A percentile compares a stretch with the other conserved stretches of the same genome.
phyloP scores from a whole-genome alignment of 805 yeast genomes.

The Kodamaea fukazawae region DNA sequence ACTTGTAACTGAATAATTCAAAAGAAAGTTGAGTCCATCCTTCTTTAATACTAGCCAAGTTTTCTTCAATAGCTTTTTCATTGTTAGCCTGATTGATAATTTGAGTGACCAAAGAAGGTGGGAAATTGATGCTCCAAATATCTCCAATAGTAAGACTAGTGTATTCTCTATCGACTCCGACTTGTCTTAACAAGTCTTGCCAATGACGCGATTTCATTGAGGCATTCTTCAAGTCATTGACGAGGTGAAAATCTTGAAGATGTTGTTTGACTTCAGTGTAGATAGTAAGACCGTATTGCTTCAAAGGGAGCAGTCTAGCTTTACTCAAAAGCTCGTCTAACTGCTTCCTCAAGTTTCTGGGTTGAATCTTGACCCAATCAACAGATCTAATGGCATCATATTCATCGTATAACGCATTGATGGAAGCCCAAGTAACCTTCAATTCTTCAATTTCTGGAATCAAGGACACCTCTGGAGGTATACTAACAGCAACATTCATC shows the following conservation, averaged over 20 bases:
- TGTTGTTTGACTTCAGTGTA: conserved; percentile 43
- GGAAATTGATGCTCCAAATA: conserved; percentile 57
- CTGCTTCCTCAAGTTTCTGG: conserved; percentile 42
- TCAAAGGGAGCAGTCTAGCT: conserved; percentile 53
- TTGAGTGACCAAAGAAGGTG: conserved; percentile 20
- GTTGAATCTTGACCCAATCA: conserved; percentile 50
- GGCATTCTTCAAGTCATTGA: conserved; percentile 52
- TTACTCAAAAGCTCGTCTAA: conserved; percentile 50
- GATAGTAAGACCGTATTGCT: conserved; percentile 65
- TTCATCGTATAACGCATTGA: conserved; percentile 49
- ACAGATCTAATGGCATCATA: conserved; percentile 41
- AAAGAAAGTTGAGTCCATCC: conserved; percentile 57
- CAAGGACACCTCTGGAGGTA: conserved; percentile 28
- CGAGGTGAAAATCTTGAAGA: conserved; percentile 34
- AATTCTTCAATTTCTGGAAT: conserved; percentile 54
- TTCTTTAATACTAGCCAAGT: conserved; percentile 46
- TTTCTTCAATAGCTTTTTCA: conserved; percentile 63
- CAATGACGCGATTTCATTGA: conserved; percentile 68
- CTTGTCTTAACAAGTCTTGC: conserved; percentile 42
- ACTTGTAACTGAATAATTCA: conserved; percentile 51
- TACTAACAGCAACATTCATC: conserved; percentile 32
- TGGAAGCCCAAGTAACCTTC: conserved; percentile 60
- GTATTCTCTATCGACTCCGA: conserved; percentile 22
- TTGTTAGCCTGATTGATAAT: conserved; percentile 65
- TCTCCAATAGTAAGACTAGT: conserved; percentile 49